A percentile compares a stretch with the other conserved stretches of the same genome.
These are phyloP conservation scores for Blastobotrys aristatus DNA, from an alignment of 1,139 yeast genomes.

Conservation along the genomic window DNA sequence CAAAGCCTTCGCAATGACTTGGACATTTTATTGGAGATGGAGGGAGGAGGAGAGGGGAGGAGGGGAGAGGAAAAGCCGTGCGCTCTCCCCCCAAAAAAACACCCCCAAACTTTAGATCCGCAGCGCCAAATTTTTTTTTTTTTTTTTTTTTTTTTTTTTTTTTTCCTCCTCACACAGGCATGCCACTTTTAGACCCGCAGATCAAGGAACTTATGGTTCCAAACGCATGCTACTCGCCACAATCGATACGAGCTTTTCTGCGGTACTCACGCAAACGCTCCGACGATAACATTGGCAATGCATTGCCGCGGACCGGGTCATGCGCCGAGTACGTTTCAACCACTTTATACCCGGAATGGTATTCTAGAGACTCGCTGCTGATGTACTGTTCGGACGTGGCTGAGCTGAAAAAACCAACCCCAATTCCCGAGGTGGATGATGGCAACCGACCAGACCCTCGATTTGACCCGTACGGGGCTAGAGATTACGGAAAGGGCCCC, in stretches of 20 bases:
- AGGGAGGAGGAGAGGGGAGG: background rate
- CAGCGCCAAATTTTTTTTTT: background rate
- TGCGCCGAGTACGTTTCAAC: slow-evolving; percentile 27
- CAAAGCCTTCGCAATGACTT: slow-evolving; percentile 1
- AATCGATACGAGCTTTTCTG: slow-evolving; percentile 26
- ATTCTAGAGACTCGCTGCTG: slow-evolving; percentile 29
- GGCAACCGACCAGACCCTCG: slow-evolving; percentile 29
- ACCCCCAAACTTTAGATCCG: background rate
- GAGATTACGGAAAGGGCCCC: slow-evolving; percentile 22
- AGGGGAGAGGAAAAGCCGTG: background rate
- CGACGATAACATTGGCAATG: slow-evolving; percentile 26
- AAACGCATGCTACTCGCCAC: slow-evolving; percentile 24
- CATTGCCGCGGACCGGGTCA: slow-evolving; percentile 26
- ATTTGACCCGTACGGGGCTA: slow-evolving; percentile 34
- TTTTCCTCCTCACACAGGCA: background rate
- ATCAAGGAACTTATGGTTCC: slow-evolving; percentile 23
- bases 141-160: too few relatives aligned
- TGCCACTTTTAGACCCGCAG: slow-evolving; percentile 10
- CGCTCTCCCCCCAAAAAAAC: too few relatives aligned
- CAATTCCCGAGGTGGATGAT: slow-evolving; percentile 1
- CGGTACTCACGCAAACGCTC: slow-evolving; percentile 26
- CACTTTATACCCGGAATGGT: slow-evolving; percentile 33
- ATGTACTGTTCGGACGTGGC: slow-evolving; percentile 31
- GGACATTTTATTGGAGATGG: background rate
- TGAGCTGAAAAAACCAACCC: slow-evolving; percentile 7